Evolutionary conservation across 2,329 filamentous ascomycete genomes (phyloP), one percentile per base, ranked within the genome.

Genomic region (Pseudohalonectria lignicola): DNA sequence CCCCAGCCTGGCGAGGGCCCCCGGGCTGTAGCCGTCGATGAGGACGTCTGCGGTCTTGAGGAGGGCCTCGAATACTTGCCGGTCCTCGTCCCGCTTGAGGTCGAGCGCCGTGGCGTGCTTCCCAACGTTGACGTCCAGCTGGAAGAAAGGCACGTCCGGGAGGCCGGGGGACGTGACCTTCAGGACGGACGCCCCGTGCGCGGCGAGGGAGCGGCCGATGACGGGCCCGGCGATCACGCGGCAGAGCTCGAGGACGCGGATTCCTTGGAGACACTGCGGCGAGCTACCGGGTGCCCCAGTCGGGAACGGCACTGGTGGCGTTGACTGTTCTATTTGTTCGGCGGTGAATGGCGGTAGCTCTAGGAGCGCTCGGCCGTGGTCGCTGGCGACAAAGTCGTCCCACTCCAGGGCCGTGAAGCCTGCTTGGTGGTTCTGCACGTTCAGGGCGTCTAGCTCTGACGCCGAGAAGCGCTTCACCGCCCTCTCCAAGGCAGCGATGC

Each of bases 401-500:
- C 64, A 62, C 0, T 58, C 62, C 42, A 66, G 60, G 45, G 58
- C 64, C 12, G 65, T 61, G 19, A 56, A 61, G 12, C 66, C 64
- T 39, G 62, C 66, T 39, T 63, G 54, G 6, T 61, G 59, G 39
- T 63, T 48, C 16, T 55, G 45, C 6, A 63, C 46, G 41, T 63
- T 66, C 49, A 62, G 54, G 45, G 59, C 58, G 17, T 53, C 51
- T 13, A 69, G 54, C 46, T 67, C 59, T n/a, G 57, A 55, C 0
- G 63, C 49, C 10, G 52, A 53, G 44, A 53, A 61, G 30, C 51
- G 47, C 29, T 29, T 25, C 9, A 47, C 45, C 0, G 59, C 50
- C 3, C 56, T 58, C 48, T 80, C 77, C 33, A 82, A 82, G 2
- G 63, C 61, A 21, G 67, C 53, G 39, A 79, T 71, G 47, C 76